Conservation (phyloP, 129 eudicot genomes). For the Centrapalus pauciflorus region DNA sequence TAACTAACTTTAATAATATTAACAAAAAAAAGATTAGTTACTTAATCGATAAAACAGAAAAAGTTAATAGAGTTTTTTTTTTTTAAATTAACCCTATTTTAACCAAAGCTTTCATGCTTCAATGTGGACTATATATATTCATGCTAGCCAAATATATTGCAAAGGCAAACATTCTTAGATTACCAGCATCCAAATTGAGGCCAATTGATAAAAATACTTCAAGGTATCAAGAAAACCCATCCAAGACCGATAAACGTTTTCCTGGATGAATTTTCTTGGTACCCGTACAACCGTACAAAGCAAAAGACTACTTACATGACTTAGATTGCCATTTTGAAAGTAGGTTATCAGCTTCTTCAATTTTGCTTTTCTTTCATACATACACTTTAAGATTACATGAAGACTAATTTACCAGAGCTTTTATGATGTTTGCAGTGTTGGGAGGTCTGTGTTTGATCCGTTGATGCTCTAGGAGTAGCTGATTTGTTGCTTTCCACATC, state of each 20-base stretch:
- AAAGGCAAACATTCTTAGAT: background rate
- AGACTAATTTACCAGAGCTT: constrained; percentile 20
- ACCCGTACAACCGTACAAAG: background rate
- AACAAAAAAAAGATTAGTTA: too few relatives aligned
- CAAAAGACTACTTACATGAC: background rate
- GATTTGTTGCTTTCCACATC: constrained; percentile 31
- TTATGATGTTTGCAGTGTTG: constrained; percentile 23
- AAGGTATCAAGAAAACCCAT: constrained; percentile 24
- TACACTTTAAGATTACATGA: background rate
- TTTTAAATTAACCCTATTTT: too few relatives aligned
- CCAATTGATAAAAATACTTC: background rate
- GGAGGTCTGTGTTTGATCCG: constrained; percentile 35
- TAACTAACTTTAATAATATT: too few relatives aligned
- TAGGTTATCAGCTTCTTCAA: background rate
- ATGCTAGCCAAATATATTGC: background rate
- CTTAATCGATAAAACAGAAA: too few relatives aligned
- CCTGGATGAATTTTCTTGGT: constrained; percentile 6
- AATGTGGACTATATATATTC: background rate
- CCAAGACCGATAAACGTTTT: background rate
- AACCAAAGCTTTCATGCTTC: background rate
- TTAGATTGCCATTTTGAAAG: background rate
- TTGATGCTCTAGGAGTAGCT: constrained; percentile 49
- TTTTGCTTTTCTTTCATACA: background rate
- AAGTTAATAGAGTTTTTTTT: too few relatives aligned
- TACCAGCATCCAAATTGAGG: background rate